Conservation (phyloP, 192 early-diverging fungal genomes). For the Coemansia sp. region DNA sequence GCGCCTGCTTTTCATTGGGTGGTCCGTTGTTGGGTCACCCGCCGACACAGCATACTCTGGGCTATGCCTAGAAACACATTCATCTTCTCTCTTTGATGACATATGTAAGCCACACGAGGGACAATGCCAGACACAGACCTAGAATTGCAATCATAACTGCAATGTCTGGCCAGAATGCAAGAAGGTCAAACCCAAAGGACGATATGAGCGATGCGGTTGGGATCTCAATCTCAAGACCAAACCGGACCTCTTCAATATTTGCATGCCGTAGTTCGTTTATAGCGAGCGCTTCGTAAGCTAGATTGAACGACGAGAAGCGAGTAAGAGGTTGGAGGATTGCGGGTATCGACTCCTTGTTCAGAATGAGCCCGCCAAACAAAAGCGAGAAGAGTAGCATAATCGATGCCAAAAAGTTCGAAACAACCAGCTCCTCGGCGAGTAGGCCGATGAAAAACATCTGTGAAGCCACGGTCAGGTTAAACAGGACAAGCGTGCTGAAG, state of each 20-base stretch:
- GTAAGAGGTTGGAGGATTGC: constrained; percentile 61
- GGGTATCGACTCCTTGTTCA: constrained; percentile 85
- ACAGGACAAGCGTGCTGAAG: constrained; percentile 74
- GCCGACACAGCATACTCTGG: too few relatives aligned
- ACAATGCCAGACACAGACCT: constrained; percentile 61
- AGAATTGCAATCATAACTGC: constrained; percentile 61
- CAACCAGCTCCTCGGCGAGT: constrained; percentile 68
- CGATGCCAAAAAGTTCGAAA: constrained; percentile 74
- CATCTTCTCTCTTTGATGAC: constrained; percentile 83
- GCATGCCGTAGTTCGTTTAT: constrained; percentile 87
- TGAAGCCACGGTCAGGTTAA: constrained; percentile 75
- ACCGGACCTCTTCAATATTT: constrained; percentile 73
- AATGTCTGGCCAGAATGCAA: constrained; percentile 81
- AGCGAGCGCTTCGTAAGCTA: constrained; percentile 84
- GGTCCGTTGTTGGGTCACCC: neutral
- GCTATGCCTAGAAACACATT: neutral
- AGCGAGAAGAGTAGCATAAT: constrained; percentile 87
- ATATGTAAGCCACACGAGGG: constrained; percentile 73
- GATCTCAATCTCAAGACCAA: constrained; percentile 81
- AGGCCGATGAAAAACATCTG: constrained; percentile 75
- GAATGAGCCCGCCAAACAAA: constrained; percentile 84
- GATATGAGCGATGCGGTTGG: constrained; percentile 82
- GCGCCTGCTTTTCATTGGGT: too few relatives aligned
- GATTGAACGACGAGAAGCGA: constrained; percentile 78
- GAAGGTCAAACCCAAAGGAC: constrained; percentile 84